Conservation (phyloP, 1,284 basidiomycete species). For the Irpex sp. region DNA sequence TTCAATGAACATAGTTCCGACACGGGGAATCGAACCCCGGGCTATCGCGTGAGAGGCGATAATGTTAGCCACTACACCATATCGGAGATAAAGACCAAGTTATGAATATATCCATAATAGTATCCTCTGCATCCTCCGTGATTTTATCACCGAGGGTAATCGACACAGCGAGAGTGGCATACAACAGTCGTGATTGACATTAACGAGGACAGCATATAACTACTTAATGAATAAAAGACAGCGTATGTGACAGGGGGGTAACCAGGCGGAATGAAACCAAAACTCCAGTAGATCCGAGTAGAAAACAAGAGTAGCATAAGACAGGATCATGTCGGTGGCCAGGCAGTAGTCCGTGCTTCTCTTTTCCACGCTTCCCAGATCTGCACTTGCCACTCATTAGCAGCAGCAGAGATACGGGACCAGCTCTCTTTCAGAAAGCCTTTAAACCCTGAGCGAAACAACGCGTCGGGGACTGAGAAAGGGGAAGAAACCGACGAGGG, state of each 20-base stretch:
- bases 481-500: conserved; percentile 25
- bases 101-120: too few species aligned
- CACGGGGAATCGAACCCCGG: conserved; percentile 25
- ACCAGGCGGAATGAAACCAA: background rate
- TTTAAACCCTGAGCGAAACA: conserved; percentile 28
- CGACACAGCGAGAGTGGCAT: background rate
- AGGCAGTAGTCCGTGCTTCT: conserved; percentile 22
- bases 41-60: conserved; percentile 20
- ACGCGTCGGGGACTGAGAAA: conserved; percentile 22
- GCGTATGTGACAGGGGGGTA: background rate
- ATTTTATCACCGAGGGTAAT: too few species aligned
- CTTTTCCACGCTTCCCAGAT: conserved; percentile 33
- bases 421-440: conserved; percentile 28
- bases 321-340: conserved; percentile 36
- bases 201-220: background rate
- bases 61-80: conserved; percentile 24
- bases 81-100: conserved; percentile 7
- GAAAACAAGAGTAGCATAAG: background rate
- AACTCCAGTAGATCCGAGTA: background rate
- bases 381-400: conserved; percentile 27
- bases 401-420: conserved; percentile 24
- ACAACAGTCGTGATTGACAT: background rate
- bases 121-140: too few species aligned
- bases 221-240: background rate
- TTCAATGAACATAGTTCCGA: conserved; percentile 12